Conservation (phyloP, 2,329 filamentous ascomycete species). For the Fusarium sp. region DNA sequence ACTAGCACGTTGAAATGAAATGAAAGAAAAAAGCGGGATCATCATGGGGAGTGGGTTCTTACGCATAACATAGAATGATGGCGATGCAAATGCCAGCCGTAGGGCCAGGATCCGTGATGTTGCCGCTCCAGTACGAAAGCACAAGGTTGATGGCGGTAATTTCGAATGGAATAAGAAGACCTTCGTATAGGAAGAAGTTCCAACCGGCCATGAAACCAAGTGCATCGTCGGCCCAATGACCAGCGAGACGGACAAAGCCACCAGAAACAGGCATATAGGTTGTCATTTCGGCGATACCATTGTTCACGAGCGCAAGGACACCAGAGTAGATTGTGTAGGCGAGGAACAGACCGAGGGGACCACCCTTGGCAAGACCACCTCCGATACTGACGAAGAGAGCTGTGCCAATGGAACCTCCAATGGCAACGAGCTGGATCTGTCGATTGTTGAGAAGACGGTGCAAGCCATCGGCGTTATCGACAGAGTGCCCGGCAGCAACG, state of each 20-base stretch:
- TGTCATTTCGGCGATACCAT: conserved; percentile 76
- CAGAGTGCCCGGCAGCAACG: conserved; percentile 42
- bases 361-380: conserved; percentile 63
- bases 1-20: conserved; percentile 21
- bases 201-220: conserved; percentile 68
- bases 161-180: conserved; percentile 61
- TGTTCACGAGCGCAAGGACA: conserved; percentile 74
- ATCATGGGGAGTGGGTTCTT: conserved; percentile 50
- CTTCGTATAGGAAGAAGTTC: conserved; percentile 64
- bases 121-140: conserved; percentile 57
- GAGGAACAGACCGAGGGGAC: conserved; percentile 68
- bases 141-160: conserved; percentile 61
- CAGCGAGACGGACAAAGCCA: conserved; percentile 75
- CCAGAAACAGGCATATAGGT: conserved; percentile 74
- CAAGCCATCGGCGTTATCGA: conserved; percentile 56
- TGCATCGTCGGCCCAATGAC: conserved; percentile 77
- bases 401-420: conserved; percentile 71
- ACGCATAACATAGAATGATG: conserved; percentile 71
- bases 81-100: conserved; percentile 74
- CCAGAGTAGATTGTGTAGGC: conserved; percentile 70
- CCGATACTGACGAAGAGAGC: conserved; percentile 75
- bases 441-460: conserved; percentile 68
- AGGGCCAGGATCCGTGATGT: conserved; percentile 74
- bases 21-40: conserved; percentile 9
- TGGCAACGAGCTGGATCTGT: conserved; percentile 72